Evolutionary conservation across 768 basidiomycete species (phyloP), one percentile per base, ranked within the genome.

Genomic region (Hortiboletus campestris): DNA sequence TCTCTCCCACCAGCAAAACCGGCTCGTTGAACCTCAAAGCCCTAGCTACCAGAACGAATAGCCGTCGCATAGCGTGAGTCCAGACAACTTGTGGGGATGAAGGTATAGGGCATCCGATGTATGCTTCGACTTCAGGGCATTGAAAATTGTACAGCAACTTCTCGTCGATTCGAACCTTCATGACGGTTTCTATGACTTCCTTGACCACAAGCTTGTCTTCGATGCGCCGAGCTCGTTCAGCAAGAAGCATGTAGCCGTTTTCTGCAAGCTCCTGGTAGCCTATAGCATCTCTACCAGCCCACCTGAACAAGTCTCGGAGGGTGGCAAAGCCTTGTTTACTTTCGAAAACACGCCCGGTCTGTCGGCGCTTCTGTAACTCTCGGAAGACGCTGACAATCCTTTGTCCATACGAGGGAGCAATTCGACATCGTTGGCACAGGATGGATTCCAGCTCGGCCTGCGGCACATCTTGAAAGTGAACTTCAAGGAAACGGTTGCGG

Each of bases 301-400:
- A 99, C 42, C 97, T 85, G 74, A 99, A 99, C 17, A 99, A 76
- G 68, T 99, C 97, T 39, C 97, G 91, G 5, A 99, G 81, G 2
- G 97, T 99, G 0, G 92, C 97, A 67, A 98, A 99, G 1, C 94
- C 89, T 46, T 96, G 90, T 72, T 95, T 98, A 67, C 94, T 96
- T 73, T 99, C 97, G 67, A 99, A 99, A 36, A 99, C 90, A 28
- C 97, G 84, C 36, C 89, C 83, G 0, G 87, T 82, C 70, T 98
- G 95, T 8, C 97, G 82, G 29, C 93, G 88, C 57, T 91, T 92
- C 69, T 96, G 94, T 4, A 99, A 77, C 67, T 98, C 95, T 44
- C 80, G 86, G 72, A 98, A 99, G 35, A 98, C 96, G 32, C 75
- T 76, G 51, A 98, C 95, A 48, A 98, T 98, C 58, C 83, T 84